These are phyloP conservation scores for Endogone sp. DNA, from an alignment of 192 early-diverging fungal species.

Conservation along the genomic window DNA sequence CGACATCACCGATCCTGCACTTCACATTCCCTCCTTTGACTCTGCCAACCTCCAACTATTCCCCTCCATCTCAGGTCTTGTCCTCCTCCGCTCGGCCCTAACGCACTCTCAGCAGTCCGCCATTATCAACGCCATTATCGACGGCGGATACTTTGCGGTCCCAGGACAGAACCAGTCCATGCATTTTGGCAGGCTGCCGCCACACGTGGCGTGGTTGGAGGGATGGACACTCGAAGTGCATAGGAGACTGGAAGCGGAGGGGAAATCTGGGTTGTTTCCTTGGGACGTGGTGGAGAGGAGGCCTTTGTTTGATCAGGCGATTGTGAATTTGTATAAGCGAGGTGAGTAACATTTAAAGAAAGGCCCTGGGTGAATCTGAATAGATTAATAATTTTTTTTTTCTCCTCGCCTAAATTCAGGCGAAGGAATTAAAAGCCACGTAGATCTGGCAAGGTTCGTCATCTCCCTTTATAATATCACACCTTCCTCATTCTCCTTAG, in stretches of 20 bases:
- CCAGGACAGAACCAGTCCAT: slow-evolving; percentile 39
- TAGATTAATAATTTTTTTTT: not conserved
- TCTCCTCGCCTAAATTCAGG: slow-evolving; percentile 14
- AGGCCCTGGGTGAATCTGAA: not conserved
- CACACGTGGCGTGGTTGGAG: slow-evolving; percentile 23
- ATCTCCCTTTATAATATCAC: not conserved
- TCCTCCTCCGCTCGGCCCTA: slow-evolving; percentile 17
- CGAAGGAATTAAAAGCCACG: slow-evolving; percentile 43
- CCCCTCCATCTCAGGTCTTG: slow-evolving; percentile 21
- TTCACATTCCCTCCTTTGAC: not conserved
- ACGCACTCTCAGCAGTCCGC: slow-evolving; percentile 25
- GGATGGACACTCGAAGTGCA: not conserved
- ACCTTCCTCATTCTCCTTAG: not conserved
- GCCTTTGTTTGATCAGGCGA: slow-evolving; percentile 51
- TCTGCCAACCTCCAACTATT: not conserved
- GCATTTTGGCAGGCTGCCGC: slow-evolving; percentile 39
- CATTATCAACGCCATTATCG: slow-evolving; percentile 18
- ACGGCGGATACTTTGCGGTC: slow-evolving; percentile 14
- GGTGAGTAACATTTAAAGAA: slow-evolving; percentile 6
- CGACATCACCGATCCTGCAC: not conserved
- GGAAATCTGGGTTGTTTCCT: slow-evolving; percentile 17
- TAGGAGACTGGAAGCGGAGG: not conserved
- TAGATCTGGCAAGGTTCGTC: slow-evolving; percentile 36
- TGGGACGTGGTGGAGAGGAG: slow-evolving; percentile 13
- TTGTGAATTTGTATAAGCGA: slow-evolving; percentile 42